Evolutionary conservation across 73 alveolate genomes (phyloP), one percentile per base, ranked within the genome.

Genomic region (Paramecium sexaurelia): DNA sequence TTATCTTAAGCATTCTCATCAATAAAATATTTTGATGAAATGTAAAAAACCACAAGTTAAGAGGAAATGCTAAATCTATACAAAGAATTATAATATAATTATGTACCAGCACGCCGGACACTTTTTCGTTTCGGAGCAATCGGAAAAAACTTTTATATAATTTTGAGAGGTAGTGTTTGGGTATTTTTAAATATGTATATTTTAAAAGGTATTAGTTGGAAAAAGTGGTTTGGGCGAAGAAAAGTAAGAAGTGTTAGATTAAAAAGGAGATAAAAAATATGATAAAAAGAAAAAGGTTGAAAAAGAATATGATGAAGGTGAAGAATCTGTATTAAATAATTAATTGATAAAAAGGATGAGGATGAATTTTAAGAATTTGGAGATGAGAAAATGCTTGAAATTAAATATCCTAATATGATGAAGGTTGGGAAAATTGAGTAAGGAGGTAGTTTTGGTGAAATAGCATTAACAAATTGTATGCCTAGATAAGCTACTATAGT

Each of bases 361-460:
- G 55, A 78, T 43, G 90, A 78, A 78, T 78, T 78, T 45, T 19
- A 10, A 20, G 90, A 78, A 1, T 6, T 29, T 2, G 73, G 19
- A 0, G 73, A 78, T 40, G 90, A 78, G 13, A 45, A 40, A 43
- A 78, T 78, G 90, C 24, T 78, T 2, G 68, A 39, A 78, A n/a
- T 8, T 41, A 78, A 78, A 78, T 78, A 78, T 17, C 90, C 90
- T 20, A 9, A 45, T 41, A 40, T 78, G 71, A 78, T 78, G 90
- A 78, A 43, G 27, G 90, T 78, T 22, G 90, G 90, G 0, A 29
- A 78, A 24, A 45, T 78, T 9, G 90, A 78, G 24, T 15, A 26
- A 29, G 90, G 55, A 40, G 90, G 90, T 0, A 78, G 90, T 41
- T 78, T 78, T 43, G 90, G 90, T 41, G 90, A 78, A 24, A 78